A percentile compares a stretch with the other conserved stretches of the same genome.
phyloP scores from a whole-genome alignment of 306 rosid species.

The Mimosa bimucronata region DNA sequence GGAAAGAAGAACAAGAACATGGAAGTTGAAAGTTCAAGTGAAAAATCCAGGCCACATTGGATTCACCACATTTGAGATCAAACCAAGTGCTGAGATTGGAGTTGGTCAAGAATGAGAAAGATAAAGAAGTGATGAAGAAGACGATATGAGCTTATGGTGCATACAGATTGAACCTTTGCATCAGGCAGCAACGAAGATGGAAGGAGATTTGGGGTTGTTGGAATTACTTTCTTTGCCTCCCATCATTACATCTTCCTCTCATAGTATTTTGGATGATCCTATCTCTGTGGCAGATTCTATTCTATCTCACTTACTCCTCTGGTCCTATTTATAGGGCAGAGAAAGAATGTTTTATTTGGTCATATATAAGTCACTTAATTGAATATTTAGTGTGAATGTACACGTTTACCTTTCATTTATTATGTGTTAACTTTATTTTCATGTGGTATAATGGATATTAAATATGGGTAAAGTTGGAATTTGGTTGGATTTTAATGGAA shows the following conservation, averaged over 20 bases:
- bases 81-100: constrained; percentile 20
- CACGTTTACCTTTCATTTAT: no score
- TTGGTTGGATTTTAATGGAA: no score
- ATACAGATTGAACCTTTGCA: constrained; percentile 24
- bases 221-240: background rate
- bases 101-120: background rate
- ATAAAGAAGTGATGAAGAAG: constrained; percentile 5
- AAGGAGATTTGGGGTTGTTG: background rate
- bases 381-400: no score
- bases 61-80: constrained; percentile 20
- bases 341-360: no score
- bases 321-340: no score
- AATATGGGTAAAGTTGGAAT: no score
- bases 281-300: background rate
- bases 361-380: no score
- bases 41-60: constrained; percentile 35
- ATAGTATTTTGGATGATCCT: no score
- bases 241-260: background rate
- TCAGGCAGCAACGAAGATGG: constrained; percentile 21
- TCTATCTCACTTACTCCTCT: background rate
- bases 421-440: no score
- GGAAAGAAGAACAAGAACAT: constrained; percentile 24
- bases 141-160: constrained; percentile 28
- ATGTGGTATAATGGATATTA: no score
- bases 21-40: constrained; percentile 16